These are phyloP conservation scores for Pyrus betulifolia DNA, from an alignment of 306 rosid species.

Conservation along the genomic window DNA sequence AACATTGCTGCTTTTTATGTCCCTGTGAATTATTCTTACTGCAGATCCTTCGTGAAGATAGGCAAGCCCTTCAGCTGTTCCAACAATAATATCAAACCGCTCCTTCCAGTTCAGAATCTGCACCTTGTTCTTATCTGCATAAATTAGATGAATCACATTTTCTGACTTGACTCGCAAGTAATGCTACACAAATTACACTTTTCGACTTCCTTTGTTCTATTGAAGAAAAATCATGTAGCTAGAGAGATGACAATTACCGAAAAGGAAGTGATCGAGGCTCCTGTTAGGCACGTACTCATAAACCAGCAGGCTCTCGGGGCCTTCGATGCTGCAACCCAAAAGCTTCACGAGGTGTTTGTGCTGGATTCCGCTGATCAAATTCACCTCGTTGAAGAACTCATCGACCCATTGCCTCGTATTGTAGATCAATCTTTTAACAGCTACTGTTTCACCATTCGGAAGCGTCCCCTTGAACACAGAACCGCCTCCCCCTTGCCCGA, in stretches of 20 bases:
- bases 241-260: constrained; percentile 39
- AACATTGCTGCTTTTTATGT: constrained; percentile 82
- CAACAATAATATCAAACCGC: constrained; percentile 50
- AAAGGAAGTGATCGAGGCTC: constrained; percentile 73
- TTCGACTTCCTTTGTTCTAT: not conserved
- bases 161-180: not conserved
- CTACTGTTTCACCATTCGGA: constrained; percentile 48
- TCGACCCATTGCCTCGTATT: constrained; percentile 91
- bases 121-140: constrained; percentile 55
- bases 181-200: not conserved
- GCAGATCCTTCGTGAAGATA: constrained; percentile 69
- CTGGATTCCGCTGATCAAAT: constrained; percentile 60
- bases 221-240: not conserved
- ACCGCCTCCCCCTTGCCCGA: constrained; percentile 92
- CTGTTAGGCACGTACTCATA: constrained; percentile 61
- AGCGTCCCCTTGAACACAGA: constrained; percentile 78
- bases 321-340: constrained; percentile 93
- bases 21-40: constrained; percentile 74
- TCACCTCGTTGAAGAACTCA: constrained; percentile 91
- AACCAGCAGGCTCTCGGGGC: constrained; percentile 89
- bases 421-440: constrained; percentile 80
- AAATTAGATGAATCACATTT: not conserved
- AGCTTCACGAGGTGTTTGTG: constrained; percentile 79
- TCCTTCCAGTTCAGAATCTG: constrained; percentile 68
- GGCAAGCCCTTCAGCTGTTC: constrained; percentile 85